A percentile compares a stretch with the other conserved stretches of the same genome.
Conservation (phyloP, 1,284 basidiomycete genomes). For the Ustilago loliicola region DNA sequence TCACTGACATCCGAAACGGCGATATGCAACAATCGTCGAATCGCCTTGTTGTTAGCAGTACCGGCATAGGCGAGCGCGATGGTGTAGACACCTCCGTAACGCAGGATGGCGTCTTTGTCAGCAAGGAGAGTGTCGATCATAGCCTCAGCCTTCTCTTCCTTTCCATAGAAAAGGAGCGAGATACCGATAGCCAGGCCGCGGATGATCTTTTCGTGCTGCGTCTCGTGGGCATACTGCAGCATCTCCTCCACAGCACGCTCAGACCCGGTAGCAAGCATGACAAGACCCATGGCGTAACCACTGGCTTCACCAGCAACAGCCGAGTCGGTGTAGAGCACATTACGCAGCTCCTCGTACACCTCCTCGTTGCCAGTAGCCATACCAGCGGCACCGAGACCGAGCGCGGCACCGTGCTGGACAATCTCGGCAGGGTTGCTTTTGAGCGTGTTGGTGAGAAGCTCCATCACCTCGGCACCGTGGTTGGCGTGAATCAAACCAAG, state of each 20-base stretch:
- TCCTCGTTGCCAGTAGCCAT: constrained; percentile 70
- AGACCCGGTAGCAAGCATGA: constrained; percentile 69
- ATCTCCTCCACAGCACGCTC: constrained; percentile 69
- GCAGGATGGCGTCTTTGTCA: constrained; percentile 69
- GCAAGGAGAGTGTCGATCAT: constrained; percentile 67
- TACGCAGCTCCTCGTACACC: constrained; percentile 69
- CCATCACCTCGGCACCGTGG: constrained; percentile 68
- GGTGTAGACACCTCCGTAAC: constrained; percentile 70
- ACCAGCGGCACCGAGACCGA: constrained; percentile 69
- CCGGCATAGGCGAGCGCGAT: constrained; percentile 70
- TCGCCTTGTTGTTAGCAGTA: constrained; percentile 69
- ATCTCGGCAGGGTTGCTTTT: constrained; percentile 69
- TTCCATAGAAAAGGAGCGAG: constrained; percentile 69
- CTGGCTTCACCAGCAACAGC: constrained; percentile 69
- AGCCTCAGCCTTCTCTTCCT: constrained; percentile 65
- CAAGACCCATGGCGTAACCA: constrained; percentile 70
- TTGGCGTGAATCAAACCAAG: constrained; percentile 70
- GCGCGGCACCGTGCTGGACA: constrained; percentile 70
- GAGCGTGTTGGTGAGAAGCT: constrained; percentile 66
- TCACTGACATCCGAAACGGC: constrained; percentile 70
- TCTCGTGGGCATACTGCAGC: constrained; percentile 70
- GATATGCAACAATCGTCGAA: constrained; percentile 67
- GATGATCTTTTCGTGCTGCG: constrained; percentile 71
- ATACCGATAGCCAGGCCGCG: constrained; percentile 70
- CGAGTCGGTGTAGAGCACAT: constrained; percentile 68